Percentiles rank a stretch among this genome's conserved stretches.
These are phyloP conservation scores for Amphirosellinia nigrospora DNA, from an alignment of 495 filamentous ascomycete genomes.

Conservation along the genomic window DNA sequence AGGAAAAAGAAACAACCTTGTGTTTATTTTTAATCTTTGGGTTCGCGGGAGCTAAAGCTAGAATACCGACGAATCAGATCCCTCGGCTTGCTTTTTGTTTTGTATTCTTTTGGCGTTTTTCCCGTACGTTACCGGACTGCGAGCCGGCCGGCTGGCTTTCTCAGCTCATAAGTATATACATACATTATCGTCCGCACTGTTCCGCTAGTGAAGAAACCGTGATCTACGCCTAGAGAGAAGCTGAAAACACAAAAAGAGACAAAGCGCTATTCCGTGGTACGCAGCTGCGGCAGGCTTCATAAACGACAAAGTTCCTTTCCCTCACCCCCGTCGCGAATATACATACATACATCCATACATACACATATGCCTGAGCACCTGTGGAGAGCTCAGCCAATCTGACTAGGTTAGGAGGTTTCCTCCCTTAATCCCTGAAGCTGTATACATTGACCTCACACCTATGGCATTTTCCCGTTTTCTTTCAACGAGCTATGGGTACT, in stretches of 20 bases:
- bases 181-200: constrained; percentile 11
- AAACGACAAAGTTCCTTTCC: neutral
- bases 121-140: constrained; percentile 14
- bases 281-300: constrained; percentile 2
- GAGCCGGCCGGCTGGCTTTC: constrained; percentile 5
- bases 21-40: too few relatives aligned
- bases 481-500: too few relatives aligned
- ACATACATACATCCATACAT: too few relatives aligned
- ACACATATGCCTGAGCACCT: constrained; percentile 2
- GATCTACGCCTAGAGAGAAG: constrained; percentile 7
- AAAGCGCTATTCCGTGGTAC: neutral
- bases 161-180: too few relatives aligned
- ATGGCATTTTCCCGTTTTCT: neutral
- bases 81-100: neutral
- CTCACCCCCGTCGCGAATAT: neutral
- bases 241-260: constrained; percentile 4
- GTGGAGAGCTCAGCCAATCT: constrained; percentile 13
- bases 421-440: neutral
- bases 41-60: neutral
- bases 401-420: constrained; percentile 14
- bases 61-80: neutral
- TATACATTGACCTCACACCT: neutral
- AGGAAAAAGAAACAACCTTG: constrained; percentile 10
- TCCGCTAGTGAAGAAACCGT: constrained; percentile 6
- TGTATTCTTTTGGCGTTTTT: constrained; percentile 3